Conservation (phyloP, 2,329 filamentous ascomycete species). For the Aulographum hederae region DNA sequence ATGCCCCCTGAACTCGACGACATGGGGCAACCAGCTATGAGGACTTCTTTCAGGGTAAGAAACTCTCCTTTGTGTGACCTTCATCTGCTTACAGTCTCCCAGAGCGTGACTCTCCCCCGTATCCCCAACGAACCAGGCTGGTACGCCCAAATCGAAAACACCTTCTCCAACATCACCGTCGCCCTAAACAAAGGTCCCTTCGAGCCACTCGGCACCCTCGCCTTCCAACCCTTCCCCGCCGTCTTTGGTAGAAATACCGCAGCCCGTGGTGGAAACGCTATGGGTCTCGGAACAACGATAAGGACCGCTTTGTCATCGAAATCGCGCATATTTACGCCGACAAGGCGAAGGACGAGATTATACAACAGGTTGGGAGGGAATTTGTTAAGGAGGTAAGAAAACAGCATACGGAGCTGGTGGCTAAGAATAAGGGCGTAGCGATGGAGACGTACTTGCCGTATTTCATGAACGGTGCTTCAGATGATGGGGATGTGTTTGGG, state of each 20-base stretch:
- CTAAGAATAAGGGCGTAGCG: no score
- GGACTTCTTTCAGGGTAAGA: slow-evolving; percentile 9
- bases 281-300: slow-evolving; percentile 2
- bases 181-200: slow-evolving; percentile 10
- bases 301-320: slow-evolving; percentile 8
- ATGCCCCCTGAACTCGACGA: slow-evolving; percentile 9
- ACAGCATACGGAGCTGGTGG: slow-evolving; percentile 11
- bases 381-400: slow-evolving; percentile 4
- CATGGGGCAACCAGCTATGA: slow-evolving; percentile 5
- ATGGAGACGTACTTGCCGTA: no score
- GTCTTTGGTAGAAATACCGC: slow-evolving; percentile 6
- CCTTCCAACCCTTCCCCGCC: slow-evolving; percentile 15
- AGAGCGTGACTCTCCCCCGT: slow-evolving; percentile 12
- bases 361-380: slow-evolving; percentile 1
- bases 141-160: slow-evolving; percentile 15
- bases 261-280: neutral
- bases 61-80: neutral
- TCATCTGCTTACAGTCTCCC: neutral
- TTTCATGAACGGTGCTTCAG: no score
- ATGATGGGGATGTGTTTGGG: no score
- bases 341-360: slow-evolving; percentile 7
- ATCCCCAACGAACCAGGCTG: slow-evolving; percentile 13
- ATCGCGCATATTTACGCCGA: slow-evolving; percentile 8
- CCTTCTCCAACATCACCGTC: slow-evolving; percentile 11
- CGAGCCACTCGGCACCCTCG: slow-evolving; percentile 10